Evolutionary conservation across 177 flowering plant species (phyloP).

Genomic region (Telopea speciosissima): DNA sequence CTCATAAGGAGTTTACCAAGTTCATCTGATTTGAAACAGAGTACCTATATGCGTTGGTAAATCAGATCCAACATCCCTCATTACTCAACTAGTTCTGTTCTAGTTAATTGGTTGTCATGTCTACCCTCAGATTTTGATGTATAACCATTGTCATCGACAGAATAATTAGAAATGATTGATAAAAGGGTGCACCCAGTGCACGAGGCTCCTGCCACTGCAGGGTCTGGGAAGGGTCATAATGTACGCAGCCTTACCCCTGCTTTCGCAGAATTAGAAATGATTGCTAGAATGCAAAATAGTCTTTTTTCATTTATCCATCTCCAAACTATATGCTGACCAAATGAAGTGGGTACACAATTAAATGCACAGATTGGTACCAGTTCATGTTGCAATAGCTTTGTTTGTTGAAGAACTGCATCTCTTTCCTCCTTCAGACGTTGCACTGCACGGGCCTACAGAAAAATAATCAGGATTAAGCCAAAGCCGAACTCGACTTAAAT

Average conservation of each 20-base stretch:
- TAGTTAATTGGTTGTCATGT: background rate
- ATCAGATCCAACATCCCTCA: too few species aligned
- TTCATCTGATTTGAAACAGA: background rate
- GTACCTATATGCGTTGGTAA: background rate
- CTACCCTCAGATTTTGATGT: background rate
- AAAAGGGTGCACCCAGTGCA: too few species aligned
- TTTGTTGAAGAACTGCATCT: constrained; percentile 61
- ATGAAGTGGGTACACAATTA: too few species aligned
- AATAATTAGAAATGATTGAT: background rate
- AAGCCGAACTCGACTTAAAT: background rate
- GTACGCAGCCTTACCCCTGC: too few species aligned
- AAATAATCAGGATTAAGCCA: background rate
- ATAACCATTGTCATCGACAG: background rate
- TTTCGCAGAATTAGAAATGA: background rate
- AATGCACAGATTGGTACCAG: constrained; percentile 41
- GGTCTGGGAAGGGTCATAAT: too few species aligned
- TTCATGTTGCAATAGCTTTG: constrained; percentile 60
- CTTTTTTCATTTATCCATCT: background rate
- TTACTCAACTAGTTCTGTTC: background rate
- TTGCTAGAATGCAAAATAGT: too few species aligned
- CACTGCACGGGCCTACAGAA: constrained; percentile 32
- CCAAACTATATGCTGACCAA: background rate
- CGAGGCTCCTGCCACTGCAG: too few species aligned
- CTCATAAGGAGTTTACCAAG: background rate
- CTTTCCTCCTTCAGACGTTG: constrained; percentile 65